Evolutionary conservation across 73 alveolate species (phyloP).

Genomic region (Paramecium caudatum): DNA sequence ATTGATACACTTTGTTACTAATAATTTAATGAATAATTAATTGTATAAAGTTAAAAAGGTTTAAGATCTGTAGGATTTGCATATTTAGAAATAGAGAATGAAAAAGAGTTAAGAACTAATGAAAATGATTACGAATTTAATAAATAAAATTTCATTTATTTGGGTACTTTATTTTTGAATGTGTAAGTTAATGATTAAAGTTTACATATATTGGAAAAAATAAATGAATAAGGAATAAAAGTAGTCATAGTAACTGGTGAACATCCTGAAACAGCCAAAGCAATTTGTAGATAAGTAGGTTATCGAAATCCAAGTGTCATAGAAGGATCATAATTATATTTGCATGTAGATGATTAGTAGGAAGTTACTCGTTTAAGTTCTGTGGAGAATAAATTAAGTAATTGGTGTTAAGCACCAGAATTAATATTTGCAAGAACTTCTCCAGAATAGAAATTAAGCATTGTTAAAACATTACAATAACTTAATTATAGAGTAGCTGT

Average conservation of each 20-base stretch:
- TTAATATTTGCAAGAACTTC: slow-evolving; percentile 53
- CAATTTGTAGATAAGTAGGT: neutral
- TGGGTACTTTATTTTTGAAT: slow-evolving; percentile 58
- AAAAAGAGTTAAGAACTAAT: slow-evolving; percentile 4
- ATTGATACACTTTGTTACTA: neutral
- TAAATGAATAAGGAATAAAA: slow-evolving; percentile 2
- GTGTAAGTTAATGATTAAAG: neutral
- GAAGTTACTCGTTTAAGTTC: slow-evolving; percentile 55
- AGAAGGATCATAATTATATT: slow-evolving; percentile 40
- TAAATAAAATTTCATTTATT: slow-evolving; percentile 5
- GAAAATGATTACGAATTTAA: slow-evolving; percentile 55
- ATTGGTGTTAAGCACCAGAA: slow-evolving; percentile 48
- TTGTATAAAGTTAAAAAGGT: slow-evolving; percentile 34
- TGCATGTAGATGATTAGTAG: slow-evolving; percentile 33
- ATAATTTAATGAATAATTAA: slow-evolving; percentile 18
- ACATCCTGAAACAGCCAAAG: slow-evolving; percentile 45
- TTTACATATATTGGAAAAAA: neutral
- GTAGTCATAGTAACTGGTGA: slow-evolving; percentile 65
- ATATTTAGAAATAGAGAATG: neutral
- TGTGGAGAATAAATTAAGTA: slow-evolving; percentile 33
- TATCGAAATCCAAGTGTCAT: neutral
- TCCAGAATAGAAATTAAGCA: slow-evolving; percentile 40
- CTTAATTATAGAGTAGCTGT: slow-evolving; percentile 54
- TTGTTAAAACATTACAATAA: slow-evolving; percentile 22
- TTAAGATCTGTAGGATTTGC: slow-evolving; percentile 70